Evolutionary conservation across 2,329 filamentous ascomycete species (phyloP).

Genomic region (Cladophialophora immunda): DNA sequence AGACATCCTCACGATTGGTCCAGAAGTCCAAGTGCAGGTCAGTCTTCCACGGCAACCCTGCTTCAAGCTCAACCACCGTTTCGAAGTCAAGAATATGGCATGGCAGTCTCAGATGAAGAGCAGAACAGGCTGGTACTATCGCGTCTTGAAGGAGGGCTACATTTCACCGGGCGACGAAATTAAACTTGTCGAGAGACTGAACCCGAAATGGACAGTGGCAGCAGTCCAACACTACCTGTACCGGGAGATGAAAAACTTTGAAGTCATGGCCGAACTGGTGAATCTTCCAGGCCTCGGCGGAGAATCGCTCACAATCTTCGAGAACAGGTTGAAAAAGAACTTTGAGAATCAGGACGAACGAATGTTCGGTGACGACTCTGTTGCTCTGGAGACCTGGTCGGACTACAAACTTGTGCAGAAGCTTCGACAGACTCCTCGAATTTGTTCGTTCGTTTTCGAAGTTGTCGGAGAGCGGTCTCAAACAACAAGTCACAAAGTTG

Average conservation of each 20-base stretch:
- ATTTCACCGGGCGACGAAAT: constrained; percentile 16
- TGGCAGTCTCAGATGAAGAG: constrained; percentile 64
- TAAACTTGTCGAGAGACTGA: constrained; percentile 16
- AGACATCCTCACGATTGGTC: constrained; percentile 63
- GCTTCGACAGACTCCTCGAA: constrained; percentile 12
- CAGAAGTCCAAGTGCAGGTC: constrained; percentile 62
- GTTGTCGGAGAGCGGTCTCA: constrained; percentile 4
- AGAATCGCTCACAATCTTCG: constrained; percentile 11
- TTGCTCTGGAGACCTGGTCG: constrained; percentile 16
- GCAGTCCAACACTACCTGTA: constrained; percentile 19
- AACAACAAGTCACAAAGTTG: constrained; percentile 4
- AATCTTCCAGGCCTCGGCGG: constrained; percentile 11
- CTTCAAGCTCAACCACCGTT: constrained; percentile 74
- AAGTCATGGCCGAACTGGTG: constrained; percentile 18
- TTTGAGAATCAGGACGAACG: constrained; percentile 21
- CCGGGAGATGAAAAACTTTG: constrained; percentile 16
- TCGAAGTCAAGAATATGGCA: constrained; percentile 69
- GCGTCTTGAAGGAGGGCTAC: constrained; percentile 16
- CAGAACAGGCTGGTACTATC: constrained; percentile 66
- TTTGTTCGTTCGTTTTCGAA: constrained; percentile 16
- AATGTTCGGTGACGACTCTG: constrained; percentile 15
- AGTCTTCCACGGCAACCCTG: constrained; percentile 70
- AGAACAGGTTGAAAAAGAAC: constrained; percentile 18
- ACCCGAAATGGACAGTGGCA: constrained; percentile 13
- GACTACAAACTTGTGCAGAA: constrained; percentile 13